Evolutionary conservation across 176 grass and related monocot genomes (phyloP).

Genomic region (Aegilops speltoides): DNA sequence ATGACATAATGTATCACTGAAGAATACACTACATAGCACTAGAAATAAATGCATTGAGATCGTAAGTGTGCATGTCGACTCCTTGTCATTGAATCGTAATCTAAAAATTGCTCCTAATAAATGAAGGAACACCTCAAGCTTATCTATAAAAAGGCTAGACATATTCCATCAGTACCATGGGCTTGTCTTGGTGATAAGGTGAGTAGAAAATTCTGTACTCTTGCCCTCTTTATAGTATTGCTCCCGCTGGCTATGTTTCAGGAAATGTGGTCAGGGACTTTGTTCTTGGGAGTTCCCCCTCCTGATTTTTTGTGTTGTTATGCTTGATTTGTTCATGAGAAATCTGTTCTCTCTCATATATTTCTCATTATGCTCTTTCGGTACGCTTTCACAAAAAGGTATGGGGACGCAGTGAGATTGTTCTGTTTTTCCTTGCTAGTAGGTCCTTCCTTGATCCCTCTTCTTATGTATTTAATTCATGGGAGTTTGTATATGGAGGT

Average conservation of each 20-base stretch:
- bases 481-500: neutral
- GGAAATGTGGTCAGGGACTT: neutral
- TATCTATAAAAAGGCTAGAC: neutral
- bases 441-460: slow-evolving; percentile 6
- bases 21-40: neutral
- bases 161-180: slow-evolving; percentile 19
- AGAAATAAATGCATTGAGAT: neutral
- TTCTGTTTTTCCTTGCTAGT: slow-evolving; percentile 5
- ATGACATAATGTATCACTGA: neutral
- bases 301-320: neutral
- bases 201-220: slow-evolving; percentile 39
- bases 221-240: slow-evolving; percentile 26
- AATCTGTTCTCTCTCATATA: neutral
- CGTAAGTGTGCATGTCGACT: neutral
- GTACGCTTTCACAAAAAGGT: neutral
- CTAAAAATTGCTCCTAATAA: neutral
- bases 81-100: slow-evolving; percentile 22
- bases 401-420: neutral
- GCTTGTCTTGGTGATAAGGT: slow-evolving; percentile 40
- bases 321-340: neutral
- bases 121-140: neutral
- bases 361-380: neutral
- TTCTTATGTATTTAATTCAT: slow-evolving; percentile 2
- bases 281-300: slow-evolving; percentile 9
- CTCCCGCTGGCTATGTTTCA: slow-evolving; percentile 1